A percentile compares a stretch with the other conserved stretches of the same genome.
Conservation (phyloP, 2,329 filamentous ascomycete genomes). For the Epichloe hybrida region DNA sequence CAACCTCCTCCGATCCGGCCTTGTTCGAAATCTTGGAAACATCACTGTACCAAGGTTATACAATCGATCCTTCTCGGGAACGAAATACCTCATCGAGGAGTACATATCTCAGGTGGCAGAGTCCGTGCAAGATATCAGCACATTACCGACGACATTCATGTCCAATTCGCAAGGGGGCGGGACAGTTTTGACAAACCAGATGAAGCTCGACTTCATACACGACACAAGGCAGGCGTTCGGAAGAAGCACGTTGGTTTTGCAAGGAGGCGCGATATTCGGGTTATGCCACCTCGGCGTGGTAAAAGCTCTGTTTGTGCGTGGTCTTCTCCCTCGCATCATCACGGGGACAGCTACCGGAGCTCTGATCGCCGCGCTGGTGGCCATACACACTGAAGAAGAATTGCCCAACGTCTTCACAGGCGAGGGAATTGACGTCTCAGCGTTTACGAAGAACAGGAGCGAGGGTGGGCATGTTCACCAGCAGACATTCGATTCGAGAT, state of each 20-base stretch:
- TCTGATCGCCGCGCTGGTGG: constrained; percentile 75
- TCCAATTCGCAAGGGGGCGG: constrained; percentile 19
- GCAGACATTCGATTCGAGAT: constrained; percentile 28
- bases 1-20: constrained; percentile 65
- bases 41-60: constrained; percentile 73
- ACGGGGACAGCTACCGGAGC: constrained; percentile 85
- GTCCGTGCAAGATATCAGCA: constrained; percentile 63
- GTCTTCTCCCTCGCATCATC: constrained; percentile 76
- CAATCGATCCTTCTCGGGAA: constrained; percentile 74
- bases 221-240: constrained; percentile 84
- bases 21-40: constrained; percentile 80
- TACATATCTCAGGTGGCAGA: constrained; percentile 78
- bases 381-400: constrained; percentile 77
- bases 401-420: constrained; percentile 64
- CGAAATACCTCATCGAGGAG: constrained; percentile 81
- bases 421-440: constrained; percentile 68
- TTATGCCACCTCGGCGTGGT: constrained; percentile 83
- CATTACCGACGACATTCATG: constrained; percentile 42
- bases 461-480: constrained; percentile 20
- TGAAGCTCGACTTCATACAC: constrained; percentile 74
- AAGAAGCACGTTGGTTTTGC: constrained; percentile 69
- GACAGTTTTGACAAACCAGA: constrained; percentile 48
- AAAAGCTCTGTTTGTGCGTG: constrained; percentile 69
- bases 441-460: constrained; percentile 42
- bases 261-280: constrained; percentile 85